These are phyloP conservation scores for Ormosia semicastrata DNA, from an alignment of 306 rosid genomes.

Conservation along the genomic window DNA sequence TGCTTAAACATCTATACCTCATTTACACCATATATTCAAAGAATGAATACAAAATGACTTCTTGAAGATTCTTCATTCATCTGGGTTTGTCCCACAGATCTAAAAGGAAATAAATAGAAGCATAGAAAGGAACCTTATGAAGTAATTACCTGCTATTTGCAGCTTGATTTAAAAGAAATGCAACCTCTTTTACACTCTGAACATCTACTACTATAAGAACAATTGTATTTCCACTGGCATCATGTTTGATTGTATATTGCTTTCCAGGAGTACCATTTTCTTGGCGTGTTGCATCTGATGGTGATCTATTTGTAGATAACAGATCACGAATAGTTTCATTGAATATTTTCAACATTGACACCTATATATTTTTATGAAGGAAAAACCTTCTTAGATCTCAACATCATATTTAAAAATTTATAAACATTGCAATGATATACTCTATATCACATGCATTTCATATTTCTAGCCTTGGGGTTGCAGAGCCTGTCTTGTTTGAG, in stretches of 20 bases:
- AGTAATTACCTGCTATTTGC: slow-evolving; percentile 79
- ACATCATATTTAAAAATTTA: no score
- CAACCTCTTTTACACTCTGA: slow-evolving; percentile 82
- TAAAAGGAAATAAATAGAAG: slow-evolving; percentile 30
- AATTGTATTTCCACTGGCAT: slow-evolving; percentile 69
- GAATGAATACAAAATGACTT: slow-evolving; percentile 97
- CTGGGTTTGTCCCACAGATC: slow-evolving; percentile 97
- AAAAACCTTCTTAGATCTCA: no score
- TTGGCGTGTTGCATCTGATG: no score
- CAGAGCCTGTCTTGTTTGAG: no score
- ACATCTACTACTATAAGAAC: slow-evolving; percentile 94
- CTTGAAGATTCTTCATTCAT: slow-evolving; percentile 97
- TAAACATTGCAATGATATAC: no score
- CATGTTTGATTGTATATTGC: slow-evolving; percentile 87
- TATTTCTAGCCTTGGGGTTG: no score
- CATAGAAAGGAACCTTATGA: slow-evolving; percentile 16
- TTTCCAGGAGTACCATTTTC: slow-evolving; percentile 78
- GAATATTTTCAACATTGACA: no score
- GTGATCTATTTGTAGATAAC: no score
- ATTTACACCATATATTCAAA: slow-evolving; percentile 80
- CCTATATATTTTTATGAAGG: no score
- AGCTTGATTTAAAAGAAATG: slow-evolving; percentile 82
- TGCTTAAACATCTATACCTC: slow-evolving; percentile 67
- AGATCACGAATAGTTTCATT: no score
- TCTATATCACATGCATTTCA: no score